Conservation (phyloP, 306 rosid species). For the Vigna nakashimae region DNA sequence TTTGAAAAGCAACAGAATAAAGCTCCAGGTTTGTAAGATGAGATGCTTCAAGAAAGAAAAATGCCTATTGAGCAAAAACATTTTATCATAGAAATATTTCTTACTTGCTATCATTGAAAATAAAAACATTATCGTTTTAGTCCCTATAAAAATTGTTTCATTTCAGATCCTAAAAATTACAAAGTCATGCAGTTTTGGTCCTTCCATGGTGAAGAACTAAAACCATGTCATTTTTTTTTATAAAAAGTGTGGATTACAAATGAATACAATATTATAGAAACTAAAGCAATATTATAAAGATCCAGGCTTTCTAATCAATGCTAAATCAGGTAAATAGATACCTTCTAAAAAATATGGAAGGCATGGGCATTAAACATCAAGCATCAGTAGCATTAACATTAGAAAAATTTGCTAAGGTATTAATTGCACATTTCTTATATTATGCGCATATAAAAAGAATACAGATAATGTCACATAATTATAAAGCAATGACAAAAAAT, state of each 20-base stretch:
- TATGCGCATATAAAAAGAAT: constrained; percentile 12
- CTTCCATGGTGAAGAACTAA: no score
- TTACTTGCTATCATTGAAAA: no score
- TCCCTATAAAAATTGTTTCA: no score
- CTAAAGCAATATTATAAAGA: constrained; percentile 15
- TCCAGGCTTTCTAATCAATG: constrained; percentile 32
- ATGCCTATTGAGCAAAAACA: constrained; percentile 26
- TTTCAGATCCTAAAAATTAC: no score
- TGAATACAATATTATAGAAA: not conserved
- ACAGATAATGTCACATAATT: constrained; percentile 24
- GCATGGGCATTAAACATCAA: not conserved
- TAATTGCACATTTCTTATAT: constrained; percentile 23
- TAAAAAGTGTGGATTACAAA: no score
- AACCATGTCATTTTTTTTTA: no score
- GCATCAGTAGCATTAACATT: constrained; percentile 3
- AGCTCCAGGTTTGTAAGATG: constrained; percentile 25
- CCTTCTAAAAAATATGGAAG: constrained; percentile 1
- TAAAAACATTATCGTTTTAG: no score
- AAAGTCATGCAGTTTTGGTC: no score
- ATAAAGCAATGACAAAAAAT: constrained; percentile 34
- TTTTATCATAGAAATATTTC: constrained; percentile 11
- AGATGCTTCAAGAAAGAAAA: not conserved
- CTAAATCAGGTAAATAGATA: constrained; percentile 29
- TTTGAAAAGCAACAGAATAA: constrained; percentile 9
- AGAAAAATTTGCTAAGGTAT: constrained; percentile 22